A percentile compares a stretch with the other conserved stretches of the same genome.
These are phyloP conservation scores for Beauveria sp. DNA, from an alignment of 2,329 filamentous ascomycete species.

Conservation along the genomic window DNA sequence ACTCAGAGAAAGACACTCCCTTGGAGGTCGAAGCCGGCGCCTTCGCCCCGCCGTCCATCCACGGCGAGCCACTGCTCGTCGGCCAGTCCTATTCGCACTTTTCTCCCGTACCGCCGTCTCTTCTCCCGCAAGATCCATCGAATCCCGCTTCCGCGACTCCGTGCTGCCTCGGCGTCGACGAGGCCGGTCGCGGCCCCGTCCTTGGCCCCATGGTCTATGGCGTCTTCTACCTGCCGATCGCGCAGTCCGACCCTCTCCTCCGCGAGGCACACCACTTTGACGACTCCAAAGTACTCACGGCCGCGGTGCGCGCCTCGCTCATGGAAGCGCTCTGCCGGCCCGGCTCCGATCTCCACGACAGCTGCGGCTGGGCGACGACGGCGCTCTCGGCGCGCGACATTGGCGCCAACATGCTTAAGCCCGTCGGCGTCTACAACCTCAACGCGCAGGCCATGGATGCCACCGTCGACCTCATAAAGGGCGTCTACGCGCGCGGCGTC, in stretches of 20 bases:
- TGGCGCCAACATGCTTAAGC: constrained; percentile 66
- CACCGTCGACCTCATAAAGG: constrained; percentile 72
- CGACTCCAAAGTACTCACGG: constrained; percentile 87
- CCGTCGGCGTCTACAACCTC: constrained; percentile 67
- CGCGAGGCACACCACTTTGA: constrained; percentile 78
- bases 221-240: constrained; percentile 67
- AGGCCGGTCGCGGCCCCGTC: constrained; percentile 91
- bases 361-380: constrained; percentile 77
- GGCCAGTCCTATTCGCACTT: constrained; percentile 67
- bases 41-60: constrained; percentile 65
- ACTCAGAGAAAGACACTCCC: constrained; percentile 21
- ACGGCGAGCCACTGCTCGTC: constrained; percentile 46
- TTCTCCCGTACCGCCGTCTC: constrained; percentile 57
- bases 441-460: constrained; percentile 95
- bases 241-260: constrained; percentile 64
- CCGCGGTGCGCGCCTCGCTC: constrained; percentile 66
- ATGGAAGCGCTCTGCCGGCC: constrained; percentile 63
- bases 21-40: constrained; percentile 16
- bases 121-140: constrained; percentile 37
- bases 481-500: constrained; percentile 68
- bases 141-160: constrained; percentile 26
- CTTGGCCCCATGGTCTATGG: constrained; percentile 72
- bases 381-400: constrained; percentile 81
- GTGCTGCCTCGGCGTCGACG: constrained; percentile 83
- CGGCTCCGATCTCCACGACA: constrained; percentile 36